Evolutionary conservation across 176 grass and related monocot genomes (phyloP).

Genomic region (Oryza brachyantha): DNA sequence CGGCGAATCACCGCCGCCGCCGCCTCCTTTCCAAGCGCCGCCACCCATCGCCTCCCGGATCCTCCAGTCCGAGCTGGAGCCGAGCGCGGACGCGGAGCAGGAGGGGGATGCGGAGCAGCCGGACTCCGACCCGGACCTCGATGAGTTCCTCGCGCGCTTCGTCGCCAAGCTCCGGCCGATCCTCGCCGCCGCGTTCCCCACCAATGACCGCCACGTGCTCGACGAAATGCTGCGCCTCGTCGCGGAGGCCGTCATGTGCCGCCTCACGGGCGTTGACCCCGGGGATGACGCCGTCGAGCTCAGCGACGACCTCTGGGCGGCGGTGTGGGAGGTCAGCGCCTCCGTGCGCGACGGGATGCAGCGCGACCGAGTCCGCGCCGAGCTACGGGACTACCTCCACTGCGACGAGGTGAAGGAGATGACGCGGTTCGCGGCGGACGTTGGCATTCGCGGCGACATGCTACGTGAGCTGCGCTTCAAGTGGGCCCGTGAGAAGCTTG

Average conservation of each 20-base stretch:
- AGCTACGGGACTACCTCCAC: constrained; percentile 62
- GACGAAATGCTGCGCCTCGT: constrained; percentile 86
- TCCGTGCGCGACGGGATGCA: constrained; percentile 56
- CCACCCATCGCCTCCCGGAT: constrained; percentile 49
- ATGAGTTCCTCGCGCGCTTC: constrained; percentile 60
- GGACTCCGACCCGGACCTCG: constrained; percentile 29
- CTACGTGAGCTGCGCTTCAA: constrained; percentile 96
- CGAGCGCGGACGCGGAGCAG: background rate
- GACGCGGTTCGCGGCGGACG: constrained; percentile 79
- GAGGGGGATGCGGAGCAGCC: background rate
- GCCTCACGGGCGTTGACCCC: constrained; percentile 31
- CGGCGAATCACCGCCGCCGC: constrained; percentile 14
- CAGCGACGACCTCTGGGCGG: constrained; percentile 55
- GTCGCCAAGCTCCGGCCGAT: constrained; percentile 47
- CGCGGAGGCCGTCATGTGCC: constrained; percentile 59
- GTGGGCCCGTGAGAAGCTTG: constrained; percentile 87
- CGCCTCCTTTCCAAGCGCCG: constrained; percentile 26
- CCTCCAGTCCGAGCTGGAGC: constrained; percentile 46
- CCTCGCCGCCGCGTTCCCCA: constrained; percentile 54
- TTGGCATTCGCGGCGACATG: constrained; percentile 71
- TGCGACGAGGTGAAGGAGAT: constrained; percentile 93
- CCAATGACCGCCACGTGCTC: constrained; percentile 44
- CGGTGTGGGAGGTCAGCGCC: constrained; percentile 60
- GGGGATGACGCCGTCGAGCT: constrained; percentile 34
- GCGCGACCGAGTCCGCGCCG: constrained; percentile 52